Conservation (phyloP, 2,329 filamentous ascomycete genomes). For the Aureobasidium sp. region DNA sequence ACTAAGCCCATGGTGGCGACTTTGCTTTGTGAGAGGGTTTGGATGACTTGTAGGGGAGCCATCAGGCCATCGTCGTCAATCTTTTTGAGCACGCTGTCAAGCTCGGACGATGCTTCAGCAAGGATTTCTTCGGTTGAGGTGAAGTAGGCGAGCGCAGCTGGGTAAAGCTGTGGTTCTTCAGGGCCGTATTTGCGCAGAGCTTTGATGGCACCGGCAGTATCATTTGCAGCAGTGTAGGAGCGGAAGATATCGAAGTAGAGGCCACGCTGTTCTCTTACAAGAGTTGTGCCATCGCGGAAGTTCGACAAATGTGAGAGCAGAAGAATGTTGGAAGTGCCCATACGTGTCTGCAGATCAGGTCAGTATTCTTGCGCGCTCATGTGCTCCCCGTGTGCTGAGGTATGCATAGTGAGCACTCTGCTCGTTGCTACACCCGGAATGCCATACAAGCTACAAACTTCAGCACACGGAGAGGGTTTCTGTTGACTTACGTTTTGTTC, state of each 20-base stretch:
- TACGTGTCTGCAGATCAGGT: constrained; percentile 42
- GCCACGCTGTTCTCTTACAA: constrained; percentile 90
- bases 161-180: constrained; percentile 84
- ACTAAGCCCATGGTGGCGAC: constrained; percentile 97
- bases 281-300: constrained; percentile 81
- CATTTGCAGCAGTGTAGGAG: constrained; percentile 86
- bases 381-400: too few species aligned
- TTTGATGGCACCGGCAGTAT: constrained; percentile 83
- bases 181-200: constrained; percentile 87
- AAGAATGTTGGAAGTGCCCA: constrained; percentile 91
- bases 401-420: too few species aligned
- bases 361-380: not conserved
- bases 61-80: constrained; percentile 89
- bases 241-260: constrained; percentile 93
- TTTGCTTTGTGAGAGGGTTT: constrained; percentile 70
- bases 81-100: constrained; percentile 70
- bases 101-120: constrained; percentile 77
- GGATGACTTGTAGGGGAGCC: constrained; percentile 93
- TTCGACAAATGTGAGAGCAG: constrained; percentile 85
- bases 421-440: too few species aligned
- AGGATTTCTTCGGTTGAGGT: constrained; percentile 76
- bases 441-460: too few species aligned
- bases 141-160: constrained; percentile 87
- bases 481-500: constrained; percentile 53
- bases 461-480: too few species aligned